These are phyloP conservation scores for Heterobasidion occidentale DNA, from an alignment of 1,284 basidiomycete species.

Conservation along the genomic window DNA sequence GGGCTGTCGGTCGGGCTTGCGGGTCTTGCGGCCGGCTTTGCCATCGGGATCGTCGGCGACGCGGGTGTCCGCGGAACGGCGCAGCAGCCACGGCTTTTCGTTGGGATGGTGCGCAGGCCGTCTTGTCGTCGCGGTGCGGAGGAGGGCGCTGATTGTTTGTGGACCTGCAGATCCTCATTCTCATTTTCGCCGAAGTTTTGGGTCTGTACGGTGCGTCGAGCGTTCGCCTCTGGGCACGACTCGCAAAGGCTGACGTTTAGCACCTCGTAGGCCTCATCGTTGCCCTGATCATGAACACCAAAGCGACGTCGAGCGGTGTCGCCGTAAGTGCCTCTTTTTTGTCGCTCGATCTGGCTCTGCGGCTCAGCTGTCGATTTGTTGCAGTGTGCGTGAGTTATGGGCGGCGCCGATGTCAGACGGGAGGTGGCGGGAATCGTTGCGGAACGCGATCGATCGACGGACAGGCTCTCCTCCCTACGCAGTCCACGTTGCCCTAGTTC, in stretches of 20 bases:
- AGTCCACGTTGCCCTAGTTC: background rate
- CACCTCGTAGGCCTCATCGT: constrained; percentile 60
- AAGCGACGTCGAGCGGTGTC: constrained; percentile 28
- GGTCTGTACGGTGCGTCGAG: constrained; percentile 64
- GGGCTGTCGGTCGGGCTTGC: constrained; percentile 90
- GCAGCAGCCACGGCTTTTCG: constrained; percentile 2
- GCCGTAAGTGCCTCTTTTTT: constrained; percentile 3
- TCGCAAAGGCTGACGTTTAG: background rate
- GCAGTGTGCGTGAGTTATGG: constrained; percentile 1
- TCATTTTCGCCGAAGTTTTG: constrained; percentile 93
- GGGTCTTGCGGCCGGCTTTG: constrained; percentile 93
- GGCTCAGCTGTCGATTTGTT: background rate
- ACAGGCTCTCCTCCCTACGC: background rate
- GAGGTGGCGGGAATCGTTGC: background rate
- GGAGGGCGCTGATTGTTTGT: background rate
- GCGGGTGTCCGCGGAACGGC: constrained; percentile 44
- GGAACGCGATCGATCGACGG: background rate
- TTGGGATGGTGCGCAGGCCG: background rate
- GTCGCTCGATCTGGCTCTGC: background rate
- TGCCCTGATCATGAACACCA: constrained; percentile 82
- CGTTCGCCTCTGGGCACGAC: constrained; percentile 26
- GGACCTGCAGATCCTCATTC: constrained; percentile 54
- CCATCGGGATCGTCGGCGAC: constrained; percentile 96
- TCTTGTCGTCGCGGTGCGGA: background rate
- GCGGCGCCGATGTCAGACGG: background rate